Conservation (phyloP, 257 asterid genomes). For the Nemophila menziesii region DNA sequence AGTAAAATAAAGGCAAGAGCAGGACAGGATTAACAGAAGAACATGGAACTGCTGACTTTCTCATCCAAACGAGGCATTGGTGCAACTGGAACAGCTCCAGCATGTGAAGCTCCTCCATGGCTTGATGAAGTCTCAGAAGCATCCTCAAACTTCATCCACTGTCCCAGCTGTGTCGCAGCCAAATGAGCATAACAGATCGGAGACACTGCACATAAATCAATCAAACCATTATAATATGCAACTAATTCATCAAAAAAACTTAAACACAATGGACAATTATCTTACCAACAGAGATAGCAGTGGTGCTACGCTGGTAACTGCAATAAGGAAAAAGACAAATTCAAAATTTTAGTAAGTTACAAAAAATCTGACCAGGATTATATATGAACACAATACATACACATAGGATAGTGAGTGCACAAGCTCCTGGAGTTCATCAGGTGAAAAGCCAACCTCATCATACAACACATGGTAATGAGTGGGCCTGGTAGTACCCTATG, state of each 20-base stretch:
- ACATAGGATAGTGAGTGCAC: constrained; percentile 82
- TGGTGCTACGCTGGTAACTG: constrained; percentile 94
- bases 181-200: constrained; percentile 87
- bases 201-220: constrained; percentile 41
- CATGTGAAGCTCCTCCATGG: constrained; percentile 54
- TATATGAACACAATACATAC: constrained; percentile 42
- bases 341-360: background rate
- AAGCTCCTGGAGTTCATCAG: constrained; percentile 86
- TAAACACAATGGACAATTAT: background rate
- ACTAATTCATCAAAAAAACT: background rate
- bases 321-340: background rate
- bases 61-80: constrained; percentile 69
- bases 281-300: constrained; percentile 89
- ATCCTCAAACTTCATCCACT: constrained; percentile 87
- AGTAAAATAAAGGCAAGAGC: no score
- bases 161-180: constrained; percentile 88
- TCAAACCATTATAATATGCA: background rate
- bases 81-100: constrained; percentile 48
- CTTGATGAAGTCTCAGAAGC: constrained; percentile 77
- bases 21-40: constrained; percentile 48
- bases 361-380: background rate
- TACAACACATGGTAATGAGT: constrained; percentile 72
- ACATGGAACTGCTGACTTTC: constrained; percentile 67
- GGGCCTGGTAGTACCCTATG: constrained; percentile 83
- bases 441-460: constrained; percentile 70